Conservation (phyloP, 2,329 filamentous ascomycete species). For the Paraphoma chrysanthemicola region DNA sequence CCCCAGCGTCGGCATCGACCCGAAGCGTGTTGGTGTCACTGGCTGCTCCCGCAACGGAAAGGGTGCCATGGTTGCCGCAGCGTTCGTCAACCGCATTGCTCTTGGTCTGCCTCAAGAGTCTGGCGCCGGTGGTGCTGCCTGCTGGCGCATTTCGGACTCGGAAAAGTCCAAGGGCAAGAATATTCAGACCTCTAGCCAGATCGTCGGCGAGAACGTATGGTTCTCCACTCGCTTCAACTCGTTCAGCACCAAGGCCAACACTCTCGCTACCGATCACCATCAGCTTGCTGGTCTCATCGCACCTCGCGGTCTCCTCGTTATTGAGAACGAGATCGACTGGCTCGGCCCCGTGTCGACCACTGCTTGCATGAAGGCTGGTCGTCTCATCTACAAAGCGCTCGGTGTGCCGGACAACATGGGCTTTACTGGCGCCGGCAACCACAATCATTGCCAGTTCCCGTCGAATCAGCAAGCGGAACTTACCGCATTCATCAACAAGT, state of each 20-base stretch:
- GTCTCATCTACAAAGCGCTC: conserved; percentile 61
- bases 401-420: conserved; percentile 64
- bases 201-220: conserved; percentile 69
- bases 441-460: conserved; percentile 65
- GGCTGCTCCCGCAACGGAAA: conserved; percentile 71
- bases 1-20: conserved; percentile 54
- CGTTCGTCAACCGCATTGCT: conserved; percentile 65
- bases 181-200: conserved; percentile 67
- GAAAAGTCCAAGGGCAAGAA: conserved; percentile 62
- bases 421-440: conserved; percentile 62
- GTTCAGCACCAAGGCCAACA: conserved; percentile 56
- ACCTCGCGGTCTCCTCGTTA: conserved; percentile 62
- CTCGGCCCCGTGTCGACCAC: conserved; percentile 64
- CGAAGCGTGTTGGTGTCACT: conserved; percentile 59
- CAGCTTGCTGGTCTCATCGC: conserved; percentile 64
- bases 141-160: conserved; percentile 60
- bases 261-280: conserved; percentile 65
- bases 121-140: conserved; percentile 66
- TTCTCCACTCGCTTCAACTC: conserved; percentile 64
- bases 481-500: conserved; percentile 63
- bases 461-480: conserved; percentile 60
- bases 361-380: conserved; percentile 64
- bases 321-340: conserved; percentile 67
- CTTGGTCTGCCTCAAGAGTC: conserved; percentile 69
- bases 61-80: conserved; percentile 67